Evolutionary conservation across 179 eudicot genomes (phyloP).

Genomic region (Beta lomatogona): DNA sequence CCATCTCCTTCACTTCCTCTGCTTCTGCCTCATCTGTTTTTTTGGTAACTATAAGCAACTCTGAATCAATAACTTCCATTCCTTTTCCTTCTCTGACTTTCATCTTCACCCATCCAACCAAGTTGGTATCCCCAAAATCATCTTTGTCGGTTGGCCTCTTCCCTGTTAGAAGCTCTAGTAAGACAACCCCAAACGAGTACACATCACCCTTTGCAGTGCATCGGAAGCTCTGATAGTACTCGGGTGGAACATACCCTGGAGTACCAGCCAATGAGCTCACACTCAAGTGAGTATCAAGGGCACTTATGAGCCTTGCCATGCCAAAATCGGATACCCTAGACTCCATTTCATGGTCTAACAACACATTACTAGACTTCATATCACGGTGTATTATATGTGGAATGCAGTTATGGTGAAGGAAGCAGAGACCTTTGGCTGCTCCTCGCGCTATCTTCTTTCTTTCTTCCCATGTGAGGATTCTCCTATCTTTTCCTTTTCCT

Average conservation of each 20-base stretch:
- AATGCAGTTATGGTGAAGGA: conserved; percentile 96
- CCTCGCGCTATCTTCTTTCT: conserved; percentile 92
- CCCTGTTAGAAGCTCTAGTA: conserved; percentile 80
- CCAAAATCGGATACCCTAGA: conserved; percentile 96
- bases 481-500: conserved; percentile 41
- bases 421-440: conserved; percentile 91
- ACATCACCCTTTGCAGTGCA: conserved; percentile 98
- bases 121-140: conserved; percentile 92
- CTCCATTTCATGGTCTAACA: conserved; percentile 79
- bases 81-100: conserved; percentile 89
- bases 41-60: conserved; percentile 48
- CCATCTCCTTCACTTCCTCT: conserved; percentile 83
- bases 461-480: conserved; percentile 77
- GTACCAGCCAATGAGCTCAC: conserved; percentile 98
- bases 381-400: conserved; percentile 97
- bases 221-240: conserved; percentile 95
- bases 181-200: conserved; percentile 85
- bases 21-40: conserved; percentile 49
- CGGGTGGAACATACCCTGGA: conserved; percentile 98
- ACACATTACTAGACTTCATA: conserved; percentile 96
- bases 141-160: conserved; percentile 95
- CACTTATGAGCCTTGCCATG: conserved; percentile 96
- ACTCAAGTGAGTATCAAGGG: conserved; percentile 91
- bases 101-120: conserved; percentile 97
- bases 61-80: conserved; percentile 81